Conservation (phyloP, 2,329 filamentous ascomycete species). For the Neurospora sp. region DNA sequence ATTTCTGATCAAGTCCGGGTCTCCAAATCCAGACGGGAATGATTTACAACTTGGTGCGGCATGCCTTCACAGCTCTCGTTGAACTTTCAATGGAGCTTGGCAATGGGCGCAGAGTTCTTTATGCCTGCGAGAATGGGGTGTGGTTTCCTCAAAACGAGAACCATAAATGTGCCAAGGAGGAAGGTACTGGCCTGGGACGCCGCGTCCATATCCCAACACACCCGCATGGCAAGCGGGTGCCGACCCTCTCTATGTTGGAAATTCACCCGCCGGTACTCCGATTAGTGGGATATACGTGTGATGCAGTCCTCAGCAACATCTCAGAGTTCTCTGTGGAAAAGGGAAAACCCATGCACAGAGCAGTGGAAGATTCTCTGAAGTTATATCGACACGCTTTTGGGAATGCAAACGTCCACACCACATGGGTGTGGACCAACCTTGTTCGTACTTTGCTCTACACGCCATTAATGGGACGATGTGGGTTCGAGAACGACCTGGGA, state of each 20-base stretch:
- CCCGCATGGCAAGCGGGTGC: background rate
- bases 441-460: background rate
- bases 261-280: background rate
- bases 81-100: background rate
- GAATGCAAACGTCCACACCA: background rate
- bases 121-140: no score
- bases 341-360: background rate
- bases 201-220: no score
- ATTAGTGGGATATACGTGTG: background rate
- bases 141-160: no score
- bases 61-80: background rate
- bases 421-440: background rate
- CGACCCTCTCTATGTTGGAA: background rate
- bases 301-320: background rate
- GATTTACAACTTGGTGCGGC: background rate
- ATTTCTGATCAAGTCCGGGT: background rate
- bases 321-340: background rate
- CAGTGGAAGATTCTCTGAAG: fast-evolving
- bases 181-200: no score
- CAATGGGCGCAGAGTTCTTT: background rate
- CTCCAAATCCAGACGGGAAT: background rate
- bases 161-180: no score
- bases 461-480: background rate
- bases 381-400: background rate
- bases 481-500: no score